A percentile compares a stretch with the other conserved stretches of the same genome.
Evolutionary conservation across 1,284 basidiomycete genomes (phyloP).

Genomic region (Ustilago crameri): DNA sequence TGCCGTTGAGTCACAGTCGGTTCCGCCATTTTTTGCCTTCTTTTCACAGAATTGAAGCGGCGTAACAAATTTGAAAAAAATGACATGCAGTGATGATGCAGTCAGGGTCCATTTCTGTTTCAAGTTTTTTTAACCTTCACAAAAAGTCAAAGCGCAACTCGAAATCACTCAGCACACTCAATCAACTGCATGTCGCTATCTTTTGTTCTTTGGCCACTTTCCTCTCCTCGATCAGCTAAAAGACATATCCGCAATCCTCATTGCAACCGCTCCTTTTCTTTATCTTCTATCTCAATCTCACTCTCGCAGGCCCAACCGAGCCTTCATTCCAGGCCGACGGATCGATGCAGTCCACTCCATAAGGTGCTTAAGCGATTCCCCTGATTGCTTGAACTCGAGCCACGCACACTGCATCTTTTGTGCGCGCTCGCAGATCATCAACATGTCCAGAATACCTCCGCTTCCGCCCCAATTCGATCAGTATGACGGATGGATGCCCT

Average conservation of each 20-base stretch:
- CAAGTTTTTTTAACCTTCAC: constrained; percentile 1
- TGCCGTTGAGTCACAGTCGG: too few species aligned
- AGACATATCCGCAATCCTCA: background rate
- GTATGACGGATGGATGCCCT: constrained; percentile 35
- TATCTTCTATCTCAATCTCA: background rate
- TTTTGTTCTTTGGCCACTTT: background rate
- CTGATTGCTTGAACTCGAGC: too few species aligned
- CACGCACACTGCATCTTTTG: too few species aligned
- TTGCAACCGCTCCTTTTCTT: background rate
- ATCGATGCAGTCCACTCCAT: too few species aligned
- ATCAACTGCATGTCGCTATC: background rate
- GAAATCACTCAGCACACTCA: background rate
- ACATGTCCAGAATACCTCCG: constrained; percentile 33
- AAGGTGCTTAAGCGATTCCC: too few species aligned
- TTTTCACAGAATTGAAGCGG: too few species aligned
- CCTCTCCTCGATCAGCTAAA: background rate
- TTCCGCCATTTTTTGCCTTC: too few species aligned
- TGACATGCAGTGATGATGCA: too few species aligned
- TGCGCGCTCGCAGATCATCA: background rate
- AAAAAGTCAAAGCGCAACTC: background rate
- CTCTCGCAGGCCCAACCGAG: too few species aligned
- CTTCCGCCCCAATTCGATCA: constrained; percentile 32
- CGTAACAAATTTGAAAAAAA: too few species aligned
- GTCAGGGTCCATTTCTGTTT: constrained; percentile 27
- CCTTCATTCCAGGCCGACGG: too few species aligned